These are phyloP conservation scores for Amphibolis antarctica DNA, from an alignment of 106 monocot species.

Conservation along the genomic window DNA sequence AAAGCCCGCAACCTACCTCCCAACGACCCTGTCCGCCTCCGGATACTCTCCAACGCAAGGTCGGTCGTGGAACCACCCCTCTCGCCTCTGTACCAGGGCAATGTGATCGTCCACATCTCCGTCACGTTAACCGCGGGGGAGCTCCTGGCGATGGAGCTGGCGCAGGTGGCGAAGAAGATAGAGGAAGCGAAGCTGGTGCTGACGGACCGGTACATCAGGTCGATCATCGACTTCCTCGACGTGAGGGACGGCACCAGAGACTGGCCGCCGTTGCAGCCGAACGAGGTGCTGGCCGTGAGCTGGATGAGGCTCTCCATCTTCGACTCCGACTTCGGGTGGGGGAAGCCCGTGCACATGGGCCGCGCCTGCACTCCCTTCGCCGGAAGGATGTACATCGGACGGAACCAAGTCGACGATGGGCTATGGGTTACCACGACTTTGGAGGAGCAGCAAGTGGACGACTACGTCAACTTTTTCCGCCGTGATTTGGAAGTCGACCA, in stretches of 20 bases:
- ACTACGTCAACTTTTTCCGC: conserved; percentile 24
- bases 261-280: conserved; percentile 3
- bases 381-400: conserved; percentile 26
- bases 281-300: conserved; percentile 28
- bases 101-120: conserved; percentile 27
- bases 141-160: conserved; percentile 8
- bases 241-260: conserved; percentile 10
- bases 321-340: conserved; percentile 57
- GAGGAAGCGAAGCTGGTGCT: conserved; percentile 2
- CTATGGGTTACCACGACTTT: conserved; percentile 20
- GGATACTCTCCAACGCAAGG: conserved; percentile 29
- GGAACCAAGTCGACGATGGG: conserved; percentile 12
- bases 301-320: conserved; percentile 33
- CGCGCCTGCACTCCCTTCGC: conserved; percentile 13
- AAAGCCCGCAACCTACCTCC: conserved; percentile 27
- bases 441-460: conserved; percentile 23
- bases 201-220: conserved; percentile 29
- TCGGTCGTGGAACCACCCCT: conserved; percentile 30
- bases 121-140: conserved; percentile 12
- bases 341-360: conserved; percentile 30
- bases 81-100: conserved; percentile 35
- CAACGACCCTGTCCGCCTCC: conserved; percentile 23
- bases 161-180: conserved; percentile 15
- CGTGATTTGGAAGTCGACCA: neutral
- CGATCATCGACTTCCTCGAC: conserved; percentile 37